phyloP scores from a whole-genome alignment of 306 rosid genomes.

The Quercus aquifolioides region DNA sequence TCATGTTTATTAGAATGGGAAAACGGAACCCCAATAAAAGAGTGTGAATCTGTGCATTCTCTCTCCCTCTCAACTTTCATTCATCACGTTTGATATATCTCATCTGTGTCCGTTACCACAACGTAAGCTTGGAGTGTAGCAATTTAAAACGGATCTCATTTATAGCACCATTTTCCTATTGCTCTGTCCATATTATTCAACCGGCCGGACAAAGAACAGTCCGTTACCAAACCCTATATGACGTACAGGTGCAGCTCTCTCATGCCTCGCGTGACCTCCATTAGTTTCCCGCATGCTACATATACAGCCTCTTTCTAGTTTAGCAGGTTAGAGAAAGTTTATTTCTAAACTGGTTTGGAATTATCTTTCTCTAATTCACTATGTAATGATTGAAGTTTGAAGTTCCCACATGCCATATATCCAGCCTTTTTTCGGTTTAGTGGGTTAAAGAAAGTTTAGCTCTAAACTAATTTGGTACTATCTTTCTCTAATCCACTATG shows the following conservation, averaged over 20 bases:
- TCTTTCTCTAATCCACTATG: no score
- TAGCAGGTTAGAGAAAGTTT: no score
- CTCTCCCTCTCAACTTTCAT: not conserved
- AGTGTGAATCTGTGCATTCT: not conserved
- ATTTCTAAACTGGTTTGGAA: no score
- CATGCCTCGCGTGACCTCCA: constrained; percentile 28
- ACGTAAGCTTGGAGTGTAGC: constrained; percentile 2
- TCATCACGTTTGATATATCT: not conserved
- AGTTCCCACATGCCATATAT: no score
- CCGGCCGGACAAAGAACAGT: constrained; percentile 19
- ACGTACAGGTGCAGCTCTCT: constrained; percentile 12
- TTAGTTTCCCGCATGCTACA: constrained; percentile 31
- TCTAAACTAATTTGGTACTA: no score
- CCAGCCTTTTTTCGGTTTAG: no score
- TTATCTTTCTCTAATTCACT: no score
- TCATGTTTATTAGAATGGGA: not conserved
- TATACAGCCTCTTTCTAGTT: constrained; percentile 6
- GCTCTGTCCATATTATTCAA: constrained; percentile 1
- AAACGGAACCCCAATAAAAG: not conserved
- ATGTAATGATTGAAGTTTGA: no score
- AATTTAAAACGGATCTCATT: not conserved
- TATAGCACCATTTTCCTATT: not conserved
- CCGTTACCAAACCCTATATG: constrained; percentile 23
- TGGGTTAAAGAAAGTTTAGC: no score
- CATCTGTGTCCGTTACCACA: constrained; percentile 10